Percentiles rank a stretch among this genome's conserved stretches.
Evolutionary conservation across 1,139 yeast genomes (phyloP).

Genomic region (Yamadazyma sp.): DNA sequence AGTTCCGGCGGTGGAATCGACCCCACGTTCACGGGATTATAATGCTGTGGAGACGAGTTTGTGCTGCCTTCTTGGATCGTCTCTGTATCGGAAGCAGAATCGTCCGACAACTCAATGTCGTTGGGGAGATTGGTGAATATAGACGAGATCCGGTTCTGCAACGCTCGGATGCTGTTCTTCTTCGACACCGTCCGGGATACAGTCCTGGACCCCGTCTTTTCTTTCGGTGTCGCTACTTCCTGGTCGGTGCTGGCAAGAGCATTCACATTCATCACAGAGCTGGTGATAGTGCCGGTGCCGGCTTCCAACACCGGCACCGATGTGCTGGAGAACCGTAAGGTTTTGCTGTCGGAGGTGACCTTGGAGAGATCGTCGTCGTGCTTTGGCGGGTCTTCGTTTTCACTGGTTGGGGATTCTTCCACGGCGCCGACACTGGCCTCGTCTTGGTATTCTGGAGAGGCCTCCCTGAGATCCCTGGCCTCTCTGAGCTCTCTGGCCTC

Average conservation of each 20-base stretch:
- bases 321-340: constrained; percentile 28
- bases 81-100: constrained; percentile 46
- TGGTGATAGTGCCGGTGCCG: constrained; percentile 26
- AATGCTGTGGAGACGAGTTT: constrained; percentile 17
- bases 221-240: no score
- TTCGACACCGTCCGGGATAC: constrained; percentile 5
- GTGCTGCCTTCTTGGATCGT: constrained; percentile 20
- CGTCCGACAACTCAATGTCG: constrained; percentile 50
- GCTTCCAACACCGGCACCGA: constrained; percentile 17
- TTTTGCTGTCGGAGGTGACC: constrained; percentile 34
- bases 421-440: background rate
- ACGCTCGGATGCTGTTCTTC: constrained; percentile 13
- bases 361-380: constrained; percentile 21
- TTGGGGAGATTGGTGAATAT: constrained; percentile 49
- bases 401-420: no score
- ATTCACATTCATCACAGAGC: constrained; percentile 34
- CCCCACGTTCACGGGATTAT: background rate
- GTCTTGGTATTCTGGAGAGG: no score
- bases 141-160: constrained; percentile 34
- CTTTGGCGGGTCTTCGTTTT: no score
- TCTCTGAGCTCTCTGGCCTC: no score
- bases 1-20: constrained; percentile 20
- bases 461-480: no score
- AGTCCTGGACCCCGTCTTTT: no score
- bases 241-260: constrained; percentile 27